Conservation (phyloP, 257 asterid genomes). For the Pogostemon cablin region DNA sequence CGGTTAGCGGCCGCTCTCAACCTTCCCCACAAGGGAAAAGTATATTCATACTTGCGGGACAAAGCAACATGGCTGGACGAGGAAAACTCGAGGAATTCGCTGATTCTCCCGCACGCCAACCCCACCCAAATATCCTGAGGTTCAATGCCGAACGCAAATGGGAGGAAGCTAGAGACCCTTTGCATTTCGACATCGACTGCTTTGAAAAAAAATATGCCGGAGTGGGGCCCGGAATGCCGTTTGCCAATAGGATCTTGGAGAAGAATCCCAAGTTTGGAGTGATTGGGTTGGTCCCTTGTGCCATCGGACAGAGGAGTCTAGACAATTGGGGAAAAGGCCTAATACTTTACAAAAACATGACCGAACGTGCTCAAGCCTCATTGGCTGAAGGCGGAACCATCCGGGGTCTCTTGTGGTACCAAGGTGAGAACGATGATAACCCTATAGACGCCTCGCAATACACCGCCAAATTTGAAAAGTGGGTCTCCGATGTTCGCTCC, state of each 20-base stretch:
- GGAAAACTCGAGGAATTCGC: constrained; percentile 46
- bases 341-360: constrained; percentile 37
- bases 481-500: constrained; percentile 33
- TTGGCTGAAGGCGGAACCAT: constrained; percentile 29
- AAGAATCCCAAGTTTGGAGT: constrained; percentile 42
- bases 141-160: constrained; percentile 37
- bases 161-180: constrained; percentile 60
- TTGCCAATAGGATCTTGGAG: constrained; percentile 44
- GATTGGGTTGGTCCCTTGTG: constrained; percentile 67
- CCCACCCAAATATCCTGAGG: constrained; percentile 41
- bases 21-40: constrained; percentile 20
- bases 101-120: constrained; percentile 37
- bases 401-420: constrained; percentile 51
- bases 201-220: constrained; percentile 38
- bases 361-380: constrained; percentile 44
- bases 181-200: constrained; percentile 59
- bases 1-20: constrained; percentile 4
- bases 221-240: constrained; percentile 74
- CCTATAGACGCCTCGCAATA: constrained; percentile 2
- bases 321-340: constrained; percentile 45
- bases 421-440: constrained; percentile 46
- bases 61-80: constrained; percentile 75
- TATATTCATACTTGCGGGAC: constrained; percentile 61
- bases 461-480: constrained; percentile 25
- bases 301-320: constrained; percentile 53